Conservation (phyloP, 768 basidiomycete species). For the Gloeostereum incarnatum region DNA sequence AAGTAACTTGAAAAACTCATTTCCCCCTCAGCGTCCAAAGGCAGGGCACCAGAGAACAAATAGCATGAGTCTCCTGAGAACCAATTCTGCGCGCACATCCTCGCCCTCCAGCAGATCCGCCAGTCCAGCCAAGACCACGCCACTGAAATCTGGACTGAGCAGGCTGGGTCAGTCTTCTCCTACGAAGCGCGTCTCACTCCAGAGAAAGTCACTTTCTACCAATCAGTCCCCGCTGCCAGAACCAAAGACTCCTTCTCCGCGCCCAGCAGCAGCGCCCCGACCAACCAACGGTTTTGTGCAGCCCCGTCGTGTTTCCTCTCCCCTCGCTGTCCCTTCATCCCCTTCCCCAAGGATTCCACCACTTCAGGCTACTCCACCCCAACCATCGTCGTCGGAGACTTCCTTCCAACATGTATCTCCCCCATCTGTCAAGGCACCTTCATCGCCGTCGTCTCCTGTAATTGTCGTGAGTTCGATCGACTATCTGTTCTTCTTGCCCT, state of each 20-base stretch:
- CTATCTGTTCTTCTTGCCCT: constrained; percentile 3
- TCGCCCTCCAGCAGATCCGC: constrained; percentile 55
- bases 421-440: neutral
- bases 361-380: constrained; percentile 12
- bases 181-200: constrained; percentile 39
- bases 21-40: constrained; percentile 17
- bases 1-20: too few species aligned
- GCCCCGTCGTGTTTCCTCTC: constrained; percentile 30
- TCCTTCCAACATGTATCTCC: constrained; percentile 5
- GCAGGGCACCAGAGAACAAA: constrained; percentile 50
- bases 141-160: constrained; percentile 18
- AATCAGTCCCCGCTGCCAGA: constrained; percentile 33
- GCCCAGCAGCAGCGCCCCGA: constrained; percentile 19
- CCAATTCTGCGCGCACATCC: constrained; percentile 26
- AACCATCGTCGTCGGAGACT: constrained; percentile 11
- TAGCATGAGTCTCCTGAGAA: constrained; percentile 31
- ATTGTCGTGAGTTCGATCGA: neutral
- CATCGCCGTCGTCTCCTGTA: neutral
- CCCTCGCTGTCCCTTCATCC: constrained; percentile 26
- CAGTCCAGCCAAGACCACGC: constrained; percentile 49
- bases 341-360: constrained; percentile 18
- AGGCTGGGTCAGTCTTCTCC: constrained; percentile 36
- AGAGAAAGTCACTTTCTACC: constrained; percentile 33
- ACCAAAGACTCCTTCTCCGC: constrained; percentile 22
- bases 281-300: too few species aligned